Evolutionary conservation across 2,329 filamentous ascomycete genomes (phyloP).

Genomic region (Aurifilum marmelostoma): DNA sequence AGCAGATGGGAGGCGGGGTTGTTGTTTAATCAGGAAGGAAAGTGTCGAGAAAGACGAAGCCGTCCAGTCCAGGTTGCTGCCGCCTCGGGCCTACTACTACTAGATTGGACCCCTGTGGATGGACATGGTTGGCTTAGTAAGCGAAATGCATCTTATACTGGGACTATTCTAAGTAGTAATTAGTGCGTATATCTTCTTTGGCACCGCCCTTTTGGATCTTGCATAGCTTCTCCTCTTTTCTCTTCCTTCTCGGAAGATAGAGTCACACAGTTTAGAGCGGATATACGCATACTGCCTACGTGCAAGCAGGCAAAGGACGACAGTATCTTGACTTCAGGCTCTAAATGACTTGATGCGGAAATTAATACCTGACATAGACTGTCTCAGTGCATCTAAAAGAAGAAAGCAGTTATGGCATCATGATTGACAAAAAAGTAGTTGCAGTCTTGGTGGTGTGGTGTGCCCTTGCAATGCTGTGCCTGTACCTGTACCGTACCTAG

Average conservation of each 20-base stretch:
- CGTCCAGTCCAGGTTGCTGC: neutral
- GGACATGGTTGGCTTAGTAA: neutral
- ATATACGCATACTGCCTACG: neutral
- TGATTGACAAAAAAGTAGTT: neutral
- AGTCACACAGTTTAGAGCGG: neutral
- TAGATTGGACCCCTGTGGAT: neutral
- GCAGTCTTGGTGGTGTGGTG: neutral
- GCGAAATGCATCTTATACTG: neutral
- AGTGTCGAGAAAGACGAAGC: slow-evolving; percentile 7
- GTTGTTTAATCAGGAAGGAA: too few relatives aligned
- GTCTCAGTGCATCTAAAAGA: neutral
- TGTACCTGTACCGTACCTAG: neutral
- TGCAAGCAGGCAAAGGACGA: neutral
- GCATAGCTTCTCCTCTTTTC: neutral
- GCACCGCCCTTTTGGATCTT: neutral
- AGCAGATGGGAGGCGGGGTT: neutral
- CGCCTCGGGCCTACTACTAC: neutral
- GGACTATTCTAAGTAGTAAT: too few relatives aligned
- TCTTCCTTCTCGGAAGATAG: neutral
- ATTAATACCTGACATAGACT: neutral
- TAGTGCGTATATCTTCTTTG: neutral
- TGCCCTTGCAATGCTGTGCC: neutral
- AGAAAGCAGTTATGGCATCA: neutral
- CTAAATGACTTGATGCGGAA: neutral
- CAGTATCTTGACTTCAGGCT: neutral